Evolutionary conservation across 345 rosid species (phyloP), one percentile per base, ranked within the genome.

Genomic region (Chamaenerion angustifolium): DNA sequence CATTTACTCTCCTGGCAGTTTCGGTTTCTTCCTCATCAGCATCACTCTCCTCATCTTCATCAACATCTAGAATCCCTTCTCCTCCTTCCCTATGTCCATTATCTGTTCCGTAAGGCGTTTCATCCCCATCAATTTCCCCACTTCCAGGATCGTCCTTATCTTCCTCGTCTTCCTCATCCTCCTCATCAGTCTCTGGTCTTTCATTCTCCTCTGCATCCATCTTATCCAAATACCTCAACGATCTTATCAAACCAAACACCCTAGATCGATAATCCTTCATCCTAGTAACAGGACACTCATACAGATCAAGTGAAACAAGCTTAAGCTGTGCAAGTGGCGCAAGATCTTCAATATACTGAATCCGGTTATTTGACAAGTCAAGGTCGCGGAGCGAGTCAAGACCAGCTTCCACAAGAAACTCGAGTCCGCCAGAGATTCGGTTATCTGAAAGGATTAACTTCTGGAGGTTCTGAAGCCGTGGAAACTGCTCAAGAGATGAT

Each of bases 181-280:
- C 94, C 8, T 83, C 94, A 41, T 83, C 94, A 0, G 83, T 72
- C 59, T 84, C 94, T 0, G 86, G 89, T 15, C 79, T 78, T 67
- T 84, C 94, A 42, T 81, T 84, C 74, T 64, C 85, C 56, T 84
- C 89, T 0, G 74, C 76, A 49, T 84, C 94, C 69, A 69, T 84
- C 76, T 84, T 84, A 71, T 84, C 94, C 64, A 84, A 79, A 67
- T 74, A 84, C 78, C 76, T 81, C 76, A 84, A 71, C 16, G 86
- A 65, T 55, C 64, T 78, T 48, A 84, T 73, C 77, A 84, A 56
- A 25, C 70, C 85, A 52, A 83, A 83, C 78, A 78, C 94, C 75
- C 79, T 83, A 67, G 88, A 72, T 56, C 85, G 72, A 61, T 83
- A 80, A 69, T 80, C 94, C 71, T 79, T 71, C 14, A 74, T 65